A percentile compares a stretch with the other conserved stretches of the same genome.
Conservation (phyloP, 2,329 filamentous ascomycete genomes). For the Xylariaceae sp. region DNA sequence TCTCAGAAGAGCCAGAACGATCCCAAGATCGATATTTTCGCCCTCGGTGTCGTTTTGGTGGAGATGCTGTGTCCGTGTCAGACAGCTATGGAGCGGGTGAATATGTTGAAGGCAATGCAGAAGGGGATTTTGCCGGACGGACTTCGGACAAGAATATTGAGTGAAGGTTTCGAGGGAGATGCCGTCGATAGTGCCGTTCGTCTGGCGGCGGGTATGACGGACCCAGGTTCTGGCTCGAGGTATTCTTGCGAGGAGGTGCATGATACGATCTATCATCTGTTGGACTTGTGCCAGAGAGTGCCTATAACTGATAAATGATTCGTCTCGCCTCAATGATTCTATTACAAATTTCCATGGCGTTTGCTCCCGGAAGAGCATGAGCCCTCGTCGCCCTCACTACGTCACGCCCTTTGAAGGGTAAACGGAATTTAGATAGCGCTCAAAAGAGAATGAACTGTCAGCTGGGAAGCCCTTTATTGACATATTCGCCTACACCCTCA, state of each 20-base stretch:
- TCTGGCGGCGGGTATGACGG: slow-evolving; percentile 20
- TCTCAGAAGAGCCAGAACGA: slow-evolving; percentile 27
- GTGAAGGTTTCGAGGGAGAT: slow-evolving; percentile 16
- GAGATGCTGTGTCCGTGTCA: slow-evolving; percentile 54
- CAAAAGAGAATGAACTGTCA: too few relatives aligned
- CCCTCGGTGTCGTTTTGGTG: slow-evolving; percentile 56
- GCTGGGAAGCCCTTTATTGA: too few relatives aligned
- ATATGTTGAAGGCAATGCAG: slow-evolving; percentile 23
- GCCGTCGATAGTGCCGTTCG: slow-evolving; percentile 11
- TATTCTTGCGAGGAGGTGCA: slow-evolving; percentile 19
- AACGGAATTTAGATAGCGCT: too few relatives aligned
- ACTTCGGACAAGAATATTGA: slow-evolving; percentile 9
- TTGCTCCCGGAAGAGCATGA: too few relatives aligned
- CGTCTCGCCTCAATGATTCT: too few relatives aligned
- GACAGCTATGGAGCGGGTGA: slow-evolving; percentile 44
- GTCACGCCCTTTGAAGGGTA: too few relatives aligned
- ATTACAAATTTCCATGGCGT: too few relatives aligned
- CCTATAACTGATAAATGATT: too few relatives aligned
- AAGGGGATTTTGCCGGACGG: slow-evolving; percentile 14
- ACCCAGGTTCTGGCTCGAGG: slow-evolving; percentile 18
- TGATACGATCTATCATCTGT: slow-evolving; percentile 13
- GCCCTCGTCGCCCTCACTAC: too few relatives aligned
- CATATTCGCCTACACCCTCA: too few relatives aligned
- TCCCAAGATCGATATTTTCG: slow-evolving; percentile 57
- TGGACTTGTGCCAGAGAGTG: slow-evolving; percentile 2